Evolutionary conservation across 495 filamentous ascomycete species (phyloP).

Genomic region (Sphaerosporella brunnea): DNA sequence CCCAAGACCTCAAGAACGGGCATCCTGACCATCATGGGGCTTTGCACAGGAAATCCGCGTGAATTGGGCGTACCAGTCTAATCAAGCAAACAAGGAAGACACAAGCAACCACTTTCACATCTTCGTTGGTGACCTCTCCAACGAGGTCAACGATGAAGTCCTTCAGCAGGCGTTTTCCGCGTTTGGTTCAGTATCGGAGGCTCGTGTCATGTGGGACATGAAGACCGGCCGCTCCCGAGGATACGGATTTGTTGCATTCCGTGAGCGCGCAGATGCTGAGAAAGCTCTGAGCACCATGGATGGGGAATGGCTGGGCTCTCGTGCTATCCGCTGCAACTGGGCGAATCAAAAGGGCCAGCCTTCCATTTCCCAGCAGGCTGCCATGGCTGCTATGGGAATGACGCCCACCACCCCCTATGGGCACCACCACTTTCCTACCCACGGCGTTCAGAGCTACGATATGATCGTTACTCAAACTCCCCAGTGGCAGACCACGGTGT

Average conservation of each 20-base stretch:
- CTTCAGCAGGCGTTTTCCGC: constrained; percentile 89
- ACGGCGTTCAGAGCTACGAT: constrained; percentile 90
- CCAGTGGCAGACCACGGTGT: constrained; percentile 96
- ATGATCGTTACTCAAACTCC: constrained; percentile 97
- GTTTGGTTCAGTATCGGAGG: constrained; percentile 94
- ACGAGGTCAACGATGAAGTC: constrained; percentile 97
- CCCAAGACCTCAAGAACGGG: neutral
- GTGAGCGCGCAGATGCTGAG: constrained; percentile 83
- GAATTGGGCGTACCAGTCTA: constrained; percentile 99
- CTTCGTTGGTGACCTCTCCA: constrained; percentile 94
- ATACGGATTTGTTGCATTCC: constrained; percentile 96
- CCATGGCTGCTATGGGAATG: constrained; percentile 96
- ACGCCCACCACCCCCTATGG: constrained; percentile 91
- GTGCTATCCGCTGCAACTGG: constrained; percentile 98
- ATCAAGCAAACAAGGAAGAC: constrained; percentile 86
- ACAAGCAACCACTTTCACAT: constrained; percentile 98
- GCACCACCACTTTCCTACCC: constrained; percentile 94
- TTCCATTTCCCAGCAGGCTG: constrained; percentile 91
- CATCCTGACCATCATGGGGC: constrained; percentile 4
- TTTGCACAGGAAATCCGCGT: constrained; percentile 78
- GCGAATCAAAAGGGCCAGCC: constrained; percentile 99
- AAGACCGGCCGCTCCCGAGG: constrained; percentile 95
- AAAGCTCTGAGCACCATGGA: constrained; percentile 96
- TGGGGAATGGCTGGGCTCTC: constrained; percentile 96
- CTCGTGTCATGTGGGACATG: constrained; percentile 99